Percentiles rank a stretch among this genome's conserved stretches.
Conservation (phyloP, 257 asterid species). For the Plantago ovata region DNA sequence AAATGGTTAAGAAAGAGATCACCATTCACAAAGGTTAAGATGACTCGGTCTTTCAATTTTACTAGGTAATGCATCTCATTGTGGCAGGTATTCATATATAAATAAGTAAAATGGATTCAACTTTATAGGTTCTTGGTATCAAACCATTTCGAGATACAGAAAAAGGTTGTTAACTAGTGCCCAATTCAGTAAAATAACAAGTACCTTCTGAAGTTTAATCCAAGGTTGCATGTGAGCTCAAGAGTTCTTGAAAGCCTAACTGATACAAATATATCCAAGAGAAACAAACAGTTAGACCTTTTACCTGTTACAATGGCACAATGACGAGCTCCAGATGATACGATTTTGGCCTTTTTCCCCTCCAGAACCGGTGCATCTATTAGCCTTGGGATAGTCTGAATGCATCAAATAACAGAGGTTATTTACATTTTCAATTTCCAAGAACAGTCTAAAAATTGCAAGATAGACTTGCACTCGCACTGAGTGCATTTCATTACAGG, state of each 20-base stretch:
- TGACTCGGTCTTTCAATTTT: no score
- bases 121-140: no score
- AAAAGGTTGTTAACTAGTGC: neutral
- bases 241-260: constrained; percentile 16
- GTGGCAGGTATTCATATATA: no score
- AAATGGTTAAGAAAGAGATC: no score
- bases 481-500: no score
- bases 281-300: neutral
- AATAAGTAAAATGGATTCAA: no score
- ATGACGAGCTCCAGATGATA: constrained; percentile 81
- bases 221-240: constrained; percentile 3
- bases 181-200: neutral
- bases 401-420: neutral
- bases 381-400: constrained; percentile 41
- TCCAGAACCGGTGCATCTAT: constrained; percentile 58
- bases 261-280: constrained; percentile 4
- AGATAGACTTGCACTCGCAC: neutral
- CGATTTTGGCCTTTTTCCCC: constrained; percentile 39
- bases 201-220: neutral
- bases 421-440: no score
- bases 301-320: constrained; percentile 62
- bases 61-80: no score
- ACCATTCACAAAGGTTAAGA: no score
- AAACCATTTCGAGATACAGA: no score
- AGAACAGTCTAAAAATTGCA: neutral